Percentiles rank a stretch among this genome's conserved stretches.
These are phyloP conservation scores for Alloascoidea hylecoeti DNA, from an alignment of 805 yeast species.

Conservation along the genomic window DNA sequence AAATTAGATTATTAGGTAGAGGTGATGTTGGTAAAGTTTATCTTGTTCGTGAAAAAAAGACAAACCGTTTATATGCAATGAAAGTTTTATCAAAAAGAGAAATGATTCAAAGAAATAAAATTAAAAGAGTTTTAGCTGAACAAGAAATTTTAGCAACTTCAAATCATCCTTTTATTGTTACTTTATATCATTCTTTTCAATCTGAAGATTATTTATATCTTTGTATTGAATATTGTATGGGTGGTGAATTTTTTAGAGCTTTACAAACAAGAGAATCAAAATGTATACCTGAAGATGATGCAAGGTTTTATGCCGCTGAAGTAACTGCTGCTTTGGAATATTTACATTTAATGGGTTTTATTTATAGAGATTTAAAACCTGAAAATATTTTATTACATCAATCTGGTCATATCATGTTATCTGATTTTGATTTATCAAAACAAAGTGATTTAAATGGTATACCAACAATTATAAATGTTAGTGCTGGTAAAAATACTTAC, in stretches of 20 bases:
- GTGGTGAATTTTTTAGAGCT: conserved; percentile 96
- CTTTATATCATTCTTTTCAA: conserved; percentile 92
- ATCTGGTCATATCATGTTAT: conserved; percentile 95
- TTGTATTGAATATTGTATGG: conserved; percentile 99
- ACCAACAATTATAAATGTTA: conserved; percentile 45
- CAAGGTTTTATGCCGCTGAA: conserved; percentile 89
- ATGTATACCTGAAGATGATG: conserved; percentile 78
- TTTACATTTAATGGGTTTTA: conserved; percentile 91
- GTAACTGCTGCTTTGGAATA: conserved; percentile 96
- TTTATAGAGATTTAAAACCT: conserved; percentile 92
- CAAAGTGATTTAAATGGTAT: conserved; percentile 66
- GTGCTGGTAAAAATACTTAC: conserved; percentile 14
- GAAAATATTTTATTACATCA: conserved; percentile 90
- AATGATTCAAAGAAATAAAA: conserved; percentile 90
- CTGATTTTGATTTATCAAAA: conserved; percentile 91
- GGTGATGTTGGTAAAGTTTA: conserved; percentile 98
- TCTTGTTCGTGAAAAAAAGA: conserved; percentile 68
- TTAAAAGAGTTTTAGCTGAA: conserved; percentile 89
- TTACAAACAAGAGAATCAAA: conserved; percentile 81
- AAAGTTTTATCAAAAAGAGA: conserved; percentile 81
- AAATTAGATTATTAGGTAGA: conserved; percentile 79
- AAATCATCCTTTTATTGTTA: conserved; percentile 94
- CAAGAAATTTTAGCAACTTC: conserved; percentile 93
- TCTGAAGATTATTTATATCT: conserved; percentile 81
- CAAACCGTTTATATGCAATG: conserved; percentile 78